Percentiles rank a stretch among this genome's conserved stretches.
Evolutionary conservation across 202 grass and related monocot genomes (phyloP).

Genomic region (Eragrostis tef): DNA sequence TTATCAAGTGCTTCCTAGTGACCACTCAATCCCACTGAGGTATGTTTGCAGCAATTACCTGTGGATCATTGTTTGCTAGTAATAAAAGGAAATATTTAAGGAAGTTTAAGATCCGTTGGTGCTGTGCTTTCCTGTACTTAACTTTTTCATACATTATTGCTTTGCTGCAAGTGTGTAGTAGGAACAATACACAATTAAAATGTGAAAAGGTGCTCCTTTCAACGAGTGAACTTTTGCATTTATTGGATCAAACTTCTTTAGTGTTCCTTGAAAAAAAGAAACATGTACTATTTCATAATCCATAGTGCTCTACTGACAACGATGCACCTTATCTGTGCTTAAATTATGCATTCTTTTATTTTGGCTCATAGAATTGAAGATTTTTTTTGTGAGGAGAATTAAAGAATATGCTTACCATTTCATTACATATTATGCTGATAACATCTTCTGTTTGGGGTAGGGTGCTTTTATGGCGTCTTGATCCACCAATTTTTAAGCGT

Average conservation of each 20-base stretch:
- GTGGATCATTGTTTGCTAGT: slow-evolving; percentile 8
- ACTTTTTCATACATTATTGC: not conserved
- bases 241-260: slow-evolving; percentile 8
- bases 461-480: slow-evolving; percentile 69
- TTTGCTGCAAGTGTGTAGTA: slow-evolving; percentile 24
- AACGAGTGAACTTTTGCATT: slow-evolving; percentile 4
- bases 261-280: not conserved
- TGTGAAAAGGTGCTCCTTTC: not conserved
- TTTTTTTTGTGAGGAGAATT: no score
- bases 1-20: slow-evolving; percentile 41
- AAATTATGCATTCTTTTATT: not conserved
- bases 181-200: slow-evolving; percentile 24
- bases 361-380: slow-evolving; percentile 10
- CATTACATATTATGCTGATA: slow-evolving; percentile 26
- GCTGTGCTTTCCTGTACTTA: slow-evolving; percentile 1
- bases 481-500: slow-evolving; percentile 70
- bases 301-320: slow-evolving; percentile 18
- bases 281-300: not conserved
- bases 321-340: slow-evolving; percentile 23
- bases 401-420: slow-evolving; percentile 11
- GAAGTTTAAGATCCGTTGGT: not conserved
- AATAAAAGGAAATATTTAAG: not conserved
- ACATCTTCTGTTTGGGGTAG: slow-evolving; percentile 48
- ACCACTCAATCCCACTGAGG: slow-evolving; percentile 59
- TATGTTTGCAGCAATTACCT: slow-evolving; percentile 44